Evolutionary conservation across 371 early-diverging fungal genomes (phyloP), one percentile per base, ranked within the genome.

Genomic region (Mortierella sp.): DNA sequence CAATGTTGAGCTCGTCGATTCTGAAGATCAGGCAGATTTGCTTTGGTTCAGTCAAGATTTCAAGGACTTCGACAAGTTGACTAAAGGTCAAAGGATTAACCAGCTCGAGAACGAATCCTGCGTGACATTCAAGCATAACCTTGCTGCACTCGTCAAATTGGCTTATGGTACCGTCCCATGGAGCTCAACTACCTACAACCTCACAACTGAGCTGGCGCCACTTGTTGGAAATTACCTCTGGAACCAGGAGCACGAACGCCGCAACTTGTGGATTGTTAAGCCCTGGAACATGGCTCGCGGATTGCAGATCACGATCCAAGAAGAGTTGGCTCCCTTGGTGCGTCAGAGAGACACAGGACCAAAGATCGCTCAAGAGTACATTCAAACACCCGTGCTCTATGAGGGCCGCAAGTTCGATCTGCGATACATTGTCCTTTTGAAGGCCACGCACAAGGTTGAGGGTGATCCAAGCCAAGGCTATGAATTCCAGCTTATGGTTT

Each of bases 391-490:
- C n/a, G 87, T 89, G 26, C 78, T 90, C 6, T 90, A 90, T 61
- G 87, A 89, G 47, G 87, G 87, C 51, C 89, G 89, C 64, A 90
- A 90, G 68, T 90, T 89, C 55, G 88, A 88, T 66, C 73, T 90
- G 71, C 85, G 89, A 0, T 90, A 88, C 68, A 88, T 89, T 84
- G 90, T 88, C 0, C 73, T 89, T 12, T 75, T 90, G 52, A 85
- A 86, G 45, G 84, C 83, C 5, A 81, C 78, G 0, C 73, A 77
- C 69, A 77, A 77, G 72, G 75, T 75, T 5, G 75, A 74, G 28
- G 66, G 64, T 5, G 81, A 80, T 22, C 81, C 81, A 16, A 72
- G 72, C 51, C 72, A 80, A 30, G 81, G 76, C 4, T 80, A 72
- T 20, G 71, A 87, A 14, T 88, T 87, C 64, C 64, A 83, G 47